phyloP scores from a whole-genome alignment of 2,329 filamentous ascomycete genomes.

The Trematosphaeria pertusa region DNA sequence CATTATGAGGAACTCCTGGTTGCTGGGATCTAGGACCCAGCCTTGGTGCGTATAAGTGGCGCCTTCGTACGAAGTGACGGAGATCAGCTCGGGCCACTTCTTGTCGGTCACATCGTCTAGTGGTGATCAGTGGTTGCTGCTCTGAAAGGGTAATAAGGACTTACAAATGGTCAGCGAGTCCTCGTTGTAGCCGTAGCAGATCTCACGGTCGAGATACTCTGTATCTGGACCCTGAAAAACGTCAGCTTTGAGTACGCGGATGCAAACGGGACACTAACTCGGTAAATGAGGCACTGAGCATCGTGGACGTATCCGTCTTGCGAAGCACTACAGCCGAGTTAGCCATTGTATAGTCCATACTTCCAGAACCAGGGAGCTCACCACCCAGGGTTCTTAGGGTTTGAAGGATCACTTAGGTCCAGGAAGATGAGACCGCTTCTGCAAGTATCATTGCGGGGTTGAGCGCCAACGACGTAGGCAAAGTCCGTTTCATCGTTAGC shows the following conservation, averaged over 20 bases:
- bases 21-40: constrained; percentile 56
- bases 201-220: constrained; percentile 57
- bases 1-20: constrained; percentile 43
- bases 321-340: constrained; percentile 50
- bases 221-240: constrained; percentile 53
- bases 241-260: too few relatives aligned
- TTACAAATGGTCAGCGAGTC: constrained; percentile 60
- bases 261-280: background rate
- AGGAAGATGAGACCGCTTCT: constrained; percentile 63
- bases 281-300: constrained; percentile 65
- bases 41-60: constrained; percentile 66
- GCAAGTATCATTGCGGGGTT: constrained; percentile 51
- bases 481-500: constrained; percentile 45
- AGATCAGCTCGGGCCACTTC: constrained; percentile 63
- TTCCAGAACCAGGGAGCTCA: too few relatives aligned
- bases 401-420: constrained; percentile 61
- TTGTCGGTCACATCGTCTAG: constrained; percentile 59
- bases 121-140: constrained; percentile 29
- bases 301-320: constrained; percentile 67
- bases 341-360: too few relatives aligned
- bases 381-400: constrained; percentile 61
- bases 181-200: constrained; percentile 65
- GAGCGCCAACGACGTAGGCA: constrained; percentile 41
- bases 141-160: constrained; percentile 46
- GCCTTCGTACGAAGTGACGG: constrained; percentile 61